Conservation (phyloP, 306 rosid genomes). For the Arachis hypogaea region DNA sequence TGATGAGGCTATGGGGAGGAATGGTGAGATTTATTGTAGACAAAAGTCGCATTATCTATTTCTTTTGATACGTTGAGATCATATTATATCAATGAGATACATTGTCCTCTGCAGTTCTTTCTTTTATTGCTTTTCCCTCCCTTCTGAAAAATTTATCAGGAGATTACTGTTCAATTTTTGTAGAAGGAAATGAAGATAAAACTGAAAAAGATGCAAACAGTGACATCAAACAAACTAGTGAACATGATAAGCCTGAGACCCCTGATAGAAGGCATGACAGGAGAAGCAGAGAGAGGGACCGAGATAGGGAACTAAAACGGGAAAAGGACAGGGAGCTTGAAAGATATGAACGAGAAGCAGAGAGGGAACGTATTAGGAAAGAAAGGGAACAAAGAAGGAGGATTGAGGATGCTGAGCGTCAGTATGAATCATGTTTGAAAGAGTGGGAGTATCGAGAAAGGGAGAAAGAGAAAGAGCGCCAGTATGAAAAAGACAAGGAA, state of each 20-base stretch:
- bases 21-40: constrained; percentile 54
- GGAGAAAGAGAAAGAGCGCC: constrained; percentile 90
- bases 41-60: constrained; percentile 35
- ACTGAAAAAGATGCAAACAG: constrained; percentile 67
- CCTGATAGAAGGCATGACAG: constrained; percentile 91
- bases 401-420: constrained; percentile 90
- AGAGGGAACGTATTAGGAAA: constrained; percentile 88
- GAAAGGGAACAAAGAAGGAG: constrained; percentile 95
- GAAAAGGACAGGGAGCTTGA: constrained; percentile 97
- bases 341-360: constrained; percentile 97
- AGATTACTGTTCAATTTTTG: constrained; percentile 37
- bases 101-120: constrained; percentile 2
- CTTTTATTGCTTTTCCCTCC: not conserved
- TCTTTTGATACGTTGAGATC: constrained; percentile 14
- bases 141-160: constrained; percentile 14
- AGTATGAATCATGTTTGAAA: constrained; percentile 79
- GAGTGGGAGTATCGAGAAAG: constrained; percentile 99
- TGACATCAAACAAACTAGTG: constrained; percentile 65
- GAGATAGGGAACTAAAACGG: constrained; percentile 84
- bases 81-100: not conserved
- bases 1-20: constrained; percentile 58
- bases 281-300: constrained; percentile 85
- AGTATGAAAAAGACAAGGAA: constrained; percentile 90
- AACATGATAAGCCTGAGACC: constrained; percentile 80
- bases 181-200: constrained; percentile 76